Evolutionary conservation across 2,329 filamentous ascomycete genomes (phyloP).

Genomic region (Leptographium galeiforme): DNA sequence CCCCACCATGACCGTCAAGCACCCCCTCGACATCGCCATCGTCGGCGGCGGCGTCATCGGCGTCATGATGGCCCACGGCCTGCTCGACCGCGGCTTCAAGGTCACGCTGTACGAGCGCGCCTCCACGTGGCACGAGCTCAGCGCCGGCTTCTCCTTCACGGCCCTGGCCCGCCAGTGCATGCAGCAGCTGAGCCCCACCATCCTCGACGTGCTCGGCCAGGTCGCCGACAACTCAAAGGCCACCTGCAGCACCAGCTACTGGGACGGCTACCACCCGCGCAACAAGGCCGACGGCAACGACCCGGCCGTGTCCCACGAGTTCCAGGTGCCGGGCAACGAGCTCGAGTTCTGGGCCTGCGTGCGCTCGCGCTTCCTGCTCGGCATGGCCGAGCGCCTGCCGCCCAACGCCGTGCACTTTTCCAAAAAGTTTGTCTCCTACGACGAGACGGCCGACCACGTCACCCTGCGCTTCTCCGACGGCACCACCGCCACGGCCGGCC

Average conservation of each 20-base stretch:
- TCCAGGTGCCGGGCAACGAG: not conserved
- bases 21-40: not conserved
- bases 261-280: not conserved
- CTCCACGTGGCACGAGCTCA: not conserved
- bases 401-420: not conserved
- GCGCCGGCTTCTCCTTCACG: not conserved
- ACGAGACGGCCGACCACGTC: not conserved
- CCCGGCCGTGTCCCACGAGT: not conserved
- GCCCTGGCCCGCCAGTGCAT: not conserved
- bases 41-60: slow-evolving; percentile 2
- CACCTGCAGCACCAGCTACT: not conserved
- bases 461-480: slow-evolving; percentile 15
- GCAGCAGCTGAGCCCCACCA: not conserved
- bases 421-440: slow-evolving; percentile 2
- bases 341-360: not conserved
- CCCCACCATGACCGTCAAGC: not conserved
- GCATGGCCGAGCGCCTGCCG: not conserved
- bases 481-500: slow-evolving; percentile 14
- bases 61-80: not conserved
- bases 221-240: not conserved
- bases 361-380: not conserved
- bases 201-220: not conserved
- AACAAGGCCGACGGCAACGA: not conserved
- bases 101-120: not conserved
- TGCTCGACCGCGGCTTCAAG: not conserved